phyloP scores from a whole-genome alignment of 108 stramenopile species.

The Discostella stelligeroides region DNA sequence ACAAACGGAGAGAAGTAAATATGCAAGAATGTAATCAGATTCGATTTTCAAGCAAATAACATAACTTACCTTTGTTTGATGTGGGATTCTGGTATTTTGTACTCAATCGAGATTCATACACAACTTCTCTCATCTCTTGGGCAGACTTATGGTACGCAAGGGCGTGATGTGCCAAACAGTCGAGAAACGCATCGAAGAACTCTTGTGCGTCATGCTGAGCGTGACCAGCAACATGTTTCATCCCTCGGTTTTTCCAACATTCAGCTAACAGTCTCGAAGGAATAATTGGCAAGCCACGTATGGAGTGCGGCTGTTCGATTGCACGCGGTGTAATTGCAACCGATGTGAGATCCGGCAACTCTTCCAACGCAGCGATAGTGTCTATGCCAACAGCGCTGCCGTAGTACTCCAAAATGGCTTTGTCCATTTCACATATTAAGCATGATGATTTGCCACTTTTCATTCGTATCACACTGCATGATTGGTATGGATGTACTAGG shows the following conservation, averaged over 20 bases:
- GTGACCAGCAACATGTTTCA: slow-evolving; percentile 80
- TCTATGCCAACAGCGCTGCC: slow-evolving; percentile 67
- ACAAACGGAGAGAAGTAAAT: not conserved
- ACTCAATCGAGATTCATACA: slow-evolving; percentile 5
- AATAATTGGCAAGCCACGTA: slow-evolving; percentile 77
- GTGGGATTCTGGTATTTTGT: not conserved
- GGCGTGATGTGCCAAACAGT: slow-evolving; percentile 52
- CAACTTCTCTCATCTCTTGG: slow-evolving; percentile 12
- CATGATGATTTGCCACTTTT: slow-evolving; percentile 46
- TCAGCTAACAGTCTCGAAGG: slow-evolving; percentile 79
- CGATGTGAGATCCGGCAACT: slow-evolving; percentile 16
- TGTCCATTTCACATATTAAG: slow-evolving; percentile 79
- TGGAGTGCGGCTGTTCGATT: slow-evolving; percentile 12
- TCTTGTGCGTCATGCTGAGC: slow-evolving; percentile 93
- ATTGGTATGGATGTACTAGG: slow-evolving; percentile 50
- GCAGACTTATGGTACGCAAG: slow-evolving; percentile 24
- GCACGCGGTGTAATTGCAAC: slow-evolving; percentile 2
- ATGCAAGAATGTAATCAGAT: not conserved
- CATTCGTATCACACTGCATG: slow-evolving; percentile 49
- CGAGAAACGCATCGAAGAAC: slow-evolving; percentile 85
- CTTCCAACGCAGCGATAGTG: slow-evolving; percentile 48
- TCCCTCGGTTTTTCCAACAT: slow-evolving; percentile 74
- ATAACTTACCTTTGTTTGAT: slow-evolving; percentile 6
- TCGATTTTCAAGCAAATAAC: slow-evolving; percentile 1
- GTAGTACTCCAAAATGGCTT: slow-evolving; percentile 66